Evolutionary conservation across 75 land plant species (phyloP).

Genomic region (Cryptomeria japonica): DNA sequence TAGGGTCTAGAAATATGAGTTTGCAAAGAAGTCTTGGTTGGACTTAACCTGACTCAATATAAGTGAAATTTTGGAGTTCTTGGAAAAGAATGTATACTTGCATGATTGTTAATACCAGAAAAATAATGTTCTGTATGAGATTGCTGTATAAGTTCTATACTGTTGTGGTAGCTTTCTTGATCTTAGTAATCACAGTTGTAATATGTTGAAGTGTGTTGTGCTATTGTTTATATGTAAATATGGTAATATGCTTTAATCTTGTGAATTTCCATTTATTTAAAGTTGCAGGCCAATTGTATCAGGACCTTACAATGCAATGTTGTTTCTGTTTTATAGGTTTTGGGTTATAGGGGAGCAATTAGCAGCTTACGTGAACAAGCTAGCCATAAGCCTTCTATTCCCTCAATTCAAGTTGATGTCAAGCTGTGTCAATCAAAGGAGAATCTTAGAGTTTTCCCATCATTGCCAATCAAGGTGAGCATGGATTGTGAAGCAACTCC

Average conservation of each 20-base stretch:
- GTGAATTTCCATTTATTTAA: neutral
- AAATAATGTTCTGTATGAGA: neutral
- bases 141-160: neutral
- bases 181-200: neutral
- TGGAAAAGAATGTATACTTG: neutral
- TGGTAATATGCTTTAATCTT: neutral
- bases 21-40: no score
- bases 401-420: constrained; percentile 60
- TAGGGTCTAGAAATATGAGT: neutral
- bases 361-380: constrained; percentile 96
- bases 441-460: constrained; percentile 38
- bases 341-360: constrained; percentile 79
- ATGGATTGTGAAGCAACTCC: neutral
- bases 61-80: neutral
- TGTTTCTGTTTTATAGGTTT: constrained; percentile 51
- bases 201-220: constrained; percentile 1
- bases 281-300: neutral
- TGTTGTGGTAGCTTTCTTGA: constrained; percentile 1
- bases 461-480: constrained; percentile 70
- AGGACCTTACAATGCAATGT: constrained; percentile 7
- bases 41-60: neutral
- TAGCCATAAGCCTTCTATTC: constrained; percentile 55
- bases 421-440: constrained; percentile 60
- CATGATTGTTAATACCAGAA: neutral
- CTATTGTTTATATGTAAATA: neutral